Evolutionary conservation across 108 stramenopile species (phyloP).

Genomic region (Nitzschia palea): DNA sequence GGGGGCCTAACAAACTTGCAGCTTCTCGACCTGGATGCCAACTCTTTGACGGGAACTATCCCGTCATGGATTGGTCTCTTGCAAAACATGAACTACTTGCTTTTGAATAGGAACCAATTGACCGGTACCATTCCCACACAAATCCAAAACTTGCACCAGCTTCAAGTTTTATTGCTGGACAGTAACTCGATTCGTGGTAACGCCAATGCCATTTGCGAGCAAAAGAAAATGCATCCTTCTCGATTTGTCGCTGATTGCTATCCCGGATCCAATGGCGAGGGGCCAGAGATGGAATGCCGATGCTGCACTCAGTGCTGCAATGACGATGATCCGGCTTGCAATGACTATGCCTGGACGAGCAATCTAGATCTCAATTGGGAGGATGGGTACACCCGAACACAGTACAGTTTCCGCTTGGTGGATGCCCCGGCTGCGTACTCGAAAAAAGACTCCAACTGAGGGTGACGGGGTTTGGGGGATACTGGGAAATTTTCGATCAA

Average conservation of each 20-base stretch:
- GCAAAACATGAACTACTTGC: constrained; percentile 14
- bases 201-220: constrained; percentile 14
- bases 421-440: neutral
- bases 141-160: neutral
- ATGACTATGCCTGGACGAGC: constrained; percentile 17
- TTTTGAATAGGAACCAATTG: constrained; percentile 42
- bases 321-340: constrained; percentile 21
- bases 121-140: constrained; percentile 37
- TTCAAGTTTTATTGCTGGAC: constrained; percentile 26
- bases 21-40: constrained; percentile 42
- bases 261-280: constrained; percentile 2
- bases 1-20: constrained; percentile 24
- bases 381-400: constrained; percentile 20
- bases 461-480: too few species aligned
- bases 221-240: neutral
- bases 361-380: constrained; percentile 20
- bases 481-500: too few species aligned
- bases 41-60: constrained; percentile 30
- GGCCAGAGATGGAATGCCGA: constrained; percentile 19
- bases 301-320: constrained; percentile 36
- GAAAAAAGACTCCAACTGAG: too few species aligned
- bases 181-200: constrained; percentile 20
- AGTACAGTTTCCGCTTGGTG: constrained; percentile 13
- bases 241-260: constrained; percentile 23
- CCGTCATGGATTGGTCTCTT: constrained; percentile 21